Percentiles rank a stretch among this genome's conserved stretches.
Evolutionary conservation across 1,139 yeast species (phyloP).

Genomic region (Magnusiomyces clavatus): DNA sequence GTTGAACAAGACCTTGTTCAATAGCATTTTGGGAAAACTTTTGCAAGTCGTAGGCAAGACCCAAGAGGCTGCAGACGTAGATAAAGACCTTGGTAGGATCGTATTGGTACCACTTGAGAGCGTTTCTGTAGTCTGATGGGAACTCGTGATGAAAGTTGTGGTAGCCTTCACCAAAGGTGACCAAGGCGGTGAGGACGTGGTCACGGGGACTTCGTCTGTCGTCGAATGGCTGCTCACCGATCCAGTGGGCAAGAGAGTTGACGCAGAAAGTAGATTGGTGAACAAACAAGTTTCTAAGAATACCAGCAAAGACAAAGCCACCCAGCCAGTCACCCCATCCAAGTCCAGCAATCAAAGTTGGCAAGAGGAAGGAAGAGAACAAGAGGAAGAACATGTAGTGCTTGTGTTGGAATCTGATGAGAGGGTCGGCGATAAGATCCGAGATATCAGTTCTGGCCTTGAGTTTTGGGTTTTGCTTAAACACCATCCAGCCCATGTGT

Average conservation of each 20-base stretch:
- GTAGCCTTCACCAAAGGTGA: slow-evolving; percentile 97
- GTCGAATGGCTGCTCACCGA: slow-evolving; percentile 96
- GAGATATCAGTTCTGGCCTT: slow-evolving; percentile 95
- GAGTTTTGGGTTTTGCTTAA: slow-evolving; percentile 84
- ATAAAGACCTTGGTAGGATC: slow-evolving; percentile 90
- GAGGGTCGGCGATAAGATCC: slow-evolving; percentile 83
- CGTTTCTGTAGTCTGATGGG: slow-evolving; percentile 97
- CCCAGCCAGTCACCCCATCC: slow-evolving; percentile 89
- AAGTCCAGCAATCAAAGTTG: slow-evolving; percentile 68
- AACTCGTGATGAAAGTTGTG: slow-evolving; percentile 99
- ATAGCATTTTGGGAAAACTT: slow-evolving; percentile 92
- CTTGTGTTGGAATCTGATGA: slow-evolving; percentile 88
- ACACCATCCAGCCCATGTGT: slow-evolving; percentile 97
- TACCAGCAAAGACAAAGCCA: slow-evolving; percentile 87
- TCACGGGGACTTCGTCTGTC: slow-evolving; percentile 97
- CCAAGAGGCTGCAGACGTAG: slow-evolving; percentile 63
- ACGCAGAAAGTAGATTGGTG: slow-evolving; percentile 99
- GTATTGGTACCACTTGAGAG: slow-evolving; percentile 96
- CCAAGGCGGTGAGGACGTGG: slow-evolving; percentile 87
- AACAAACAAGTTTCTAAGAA: slow-evolving; percentile 70
- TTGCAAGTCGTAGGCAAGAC: slow-evolving; percentile 85
- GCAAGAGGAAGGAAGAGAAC: slow-evolving; percentile 61
- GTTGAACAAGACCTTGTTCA: slow-evolving; percentile 93
- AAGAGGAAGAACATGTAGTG: slow-evolving; percentile 70
- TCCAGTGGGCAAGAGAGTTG: slow-evolving; percentile 97